Percentiles rank a stretch among this genome's conserved stretches.
Evolutionary conservation across 2,329 filamentous ascomycete species (phyloP).

Genomic region (Rhytidhysteron rufulum): DNA sequence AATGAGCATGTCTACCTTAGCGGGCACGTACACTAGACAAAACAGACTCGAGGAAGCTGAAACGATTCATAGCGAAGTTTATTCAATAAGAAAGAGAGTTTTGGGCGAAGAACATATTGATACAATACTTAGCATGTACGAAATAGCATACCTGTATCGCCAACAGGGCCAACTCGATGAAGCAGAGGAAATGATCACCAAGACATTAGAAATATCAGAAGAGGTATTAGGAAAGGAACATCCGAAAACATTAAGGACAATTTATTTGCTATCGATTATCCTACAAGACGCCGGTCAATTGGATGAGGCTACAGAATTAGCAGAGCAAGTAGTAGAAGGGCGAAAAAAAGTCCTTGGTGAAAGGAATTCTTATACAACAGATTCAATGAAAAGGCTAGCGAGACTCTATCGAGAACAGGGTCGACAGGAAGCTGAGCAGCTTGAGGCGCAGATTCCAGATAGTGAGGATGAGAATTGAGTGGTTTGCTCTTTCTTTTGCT

Average conservation of each 20-base stretch:
- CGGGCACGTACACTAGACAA: neutral
- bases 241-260: neutral
- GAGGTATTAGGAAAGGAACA: constrained; percentile 4
- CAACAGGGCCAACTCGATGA: too few relatives aligned
- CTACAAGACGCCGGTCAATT: constrained; percentile 9
- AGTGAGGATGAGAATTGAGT: too few relatives aligned
- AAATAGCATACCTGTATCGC: neutral
- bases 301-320: constrained; percentile 9
- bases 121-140: neutral
- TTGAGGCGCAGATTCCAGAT: neutral
- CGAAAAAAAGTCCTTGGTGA: constrained; percentile 4
- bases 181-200: too few relatives aligned
- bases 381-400: neutral
- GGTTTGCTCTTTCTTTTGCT: too few relatives aligned
- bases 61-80: neutral
- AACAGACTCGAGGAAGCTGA: neutral
- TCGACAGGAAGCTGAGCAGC: neutral
- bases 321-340: constrained; percentile 1
- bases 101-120: neutral
- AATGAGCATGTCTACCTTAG: neutral
- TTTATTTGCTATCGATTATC: neutral
- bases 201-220: too few relatives aligned
- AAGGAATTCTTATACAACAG: neutral
- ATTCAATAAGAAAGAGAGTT: neutral
- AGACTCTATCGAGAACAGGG: neutral